Conservation (phyloP, 345 rosid species). For the Aquilaria yunnanensis region DNA sequence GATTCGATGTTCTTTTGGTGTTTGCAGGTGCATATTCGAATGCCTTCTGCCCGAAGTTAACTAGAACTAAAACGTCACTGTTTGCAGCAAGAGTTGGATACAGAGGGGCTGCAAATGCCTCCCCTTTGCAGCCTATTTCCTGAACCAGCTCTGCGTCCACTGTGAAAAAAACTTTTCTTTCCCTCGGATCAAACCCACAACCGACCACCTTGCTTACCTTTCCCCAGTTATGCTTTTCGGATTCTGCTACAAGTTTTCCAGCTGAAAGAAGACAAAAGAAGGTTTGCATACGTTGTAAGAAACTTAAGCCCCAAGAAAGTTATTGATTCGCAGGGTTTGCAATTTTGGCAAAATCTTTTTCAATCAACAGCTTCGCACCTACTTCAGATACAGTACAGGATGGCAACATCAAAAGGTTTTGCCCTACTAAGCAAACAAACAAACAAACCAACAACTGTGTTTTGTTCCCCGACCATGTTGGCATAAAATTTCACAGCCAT, state of each 20-base stretch:
- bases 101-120: constrained; percentile 28
- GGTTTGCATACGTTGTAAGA: not conserved
- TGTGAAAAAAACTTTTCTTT: constrained; percentile 33
- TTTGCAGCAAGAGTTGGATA: constrained; percentile 28
- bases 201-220: constrained; percentile 23
- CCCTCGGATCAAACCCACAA: constrained; percentile 31
- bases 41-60: constrained; percentile 28
- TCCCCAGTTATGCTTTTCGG: constrained; percentile 25
- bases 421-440: too few species aligned
- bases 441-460: too few species aligned
- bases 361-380: not conserved
- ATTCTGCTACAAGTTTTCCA: constrained; percentile 13
- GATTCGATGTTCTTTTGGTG: constrained; percentile 21
- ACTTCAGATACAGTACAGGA: constrained; percentile 3
- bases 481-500: not conserved
- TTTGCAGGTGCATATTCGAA: constrained; percentile 29
- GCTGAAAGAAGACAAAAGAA: not conserved
- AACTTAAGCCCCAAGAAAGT: not conserved
- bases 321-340: not conserved
- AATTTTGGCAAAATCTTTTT: too few species aligned
- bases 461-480: too few species aligned
- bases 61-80: constrained; percentile 14
- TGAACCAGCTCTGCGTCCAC: constrained; percentile 27
- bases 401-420: not conserved
- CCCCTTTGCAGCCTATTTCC: constrained; percentile 26